Evolutionary conservation across 1,139 yeast genomes (phyloP).

Genomic region (Saccharomycopsis crataegensis): DNA sequence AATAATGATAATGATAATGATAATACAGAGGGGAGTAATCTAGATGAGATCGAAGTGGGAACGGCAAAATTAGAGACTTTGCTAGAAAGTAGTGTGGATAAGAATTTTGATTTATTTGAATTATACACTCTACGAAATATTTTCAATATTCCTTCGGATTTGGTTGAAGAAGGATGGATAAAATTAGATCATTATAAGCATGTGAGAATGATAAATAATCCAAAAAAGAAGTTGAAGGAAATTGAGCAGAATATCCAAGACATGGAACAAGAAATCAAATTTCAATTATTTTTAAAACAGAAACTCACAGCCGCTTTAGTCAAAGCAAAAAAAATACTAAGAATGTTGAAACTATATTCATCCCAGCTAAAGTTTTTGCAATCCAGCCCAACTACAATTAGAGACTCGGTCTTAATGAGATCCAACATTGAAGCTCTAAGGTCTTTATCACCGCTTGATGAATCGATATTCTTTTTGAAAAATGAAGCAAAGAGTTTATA

Average conservation of each 20-base stretch:
- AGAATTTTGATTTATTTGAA: slow-evolving; percentile 82
- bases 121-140: slow-evolving; percentile 74
- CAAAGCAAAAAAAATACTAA: slow-evolving; percentile 33
- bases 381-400: not conserved
- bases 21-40: slow-evolving; percentile 20
- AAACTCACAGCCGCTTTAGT: slow-evolving; percentile 35
- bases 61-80: slow-evolving; percentile 76
- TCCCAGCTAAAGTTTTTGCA: not conserved
- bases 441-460: slow-evolving; percentile 45
- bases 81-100: slow-evolving; percentile 72
- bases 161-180: slow-evolving; percentile 60
- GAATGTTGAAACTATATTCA: slow-evolving; percentile 19
- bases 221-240: slow-evolving; percentile 24
- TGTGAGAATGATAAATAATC: slow-evolving; percentile 31
- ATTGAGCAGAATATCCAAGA: slow-evolving; percentile 35
- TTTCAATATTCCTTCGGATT: slow-evolving; percentile 61
- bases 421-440: slow-evolving; percentile 31
- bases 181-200: slow-evolving; percentile 62
- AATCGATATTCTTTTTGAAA: slow-evolving; percentile 23
- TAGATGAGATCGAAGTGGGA: slow-evolving; percentile 48
- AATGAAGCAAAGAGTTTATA: slow-evolving; percentile 13
- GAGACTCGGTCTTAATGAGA: slow-evolving; percentile 19
- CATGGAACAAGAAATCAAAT: slow-evolving; percentile 37
- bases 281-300: slow-evolving; percentile 40
- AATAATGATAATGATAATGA: slow-evolving; percentile 17